Evolutionary conservation across 257 asterid genomes (phyloP).

Genomic region (Plantago elongata): DNA sequence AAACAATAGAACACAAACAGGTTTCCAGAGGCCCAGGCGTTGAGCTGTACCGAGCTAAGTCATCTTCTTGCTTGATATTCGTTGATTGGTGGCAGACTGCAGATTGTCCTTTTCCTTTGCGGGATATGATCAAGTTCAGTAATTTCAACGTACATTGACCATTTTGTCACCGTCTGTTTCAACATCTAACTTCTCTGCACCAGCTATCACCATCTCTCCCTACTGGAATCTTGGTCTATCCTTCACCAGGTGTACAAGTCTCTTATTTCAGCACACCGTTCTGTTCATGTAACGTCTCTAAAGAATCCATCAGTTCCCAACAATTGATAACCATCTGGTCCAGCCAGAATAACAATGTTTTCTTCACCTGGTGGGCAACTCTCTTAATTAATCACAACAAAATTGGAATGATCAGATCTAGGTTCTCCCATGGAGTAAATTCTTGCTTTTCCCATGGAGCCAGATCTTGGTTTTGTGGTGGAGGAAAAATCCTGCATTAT

Average conservation of each 20-base stretch:
- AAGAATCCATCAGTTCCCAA: conserved; percentile 38
- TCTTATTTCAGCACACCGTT: not conserved
- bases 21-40: conserved; percentile 26
- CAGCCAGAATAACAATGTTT: conserved; percentile 34
- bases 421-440: too few relatives aligned
- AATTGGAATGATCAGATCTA: not conserved
- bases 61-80: conserved; percentile 10
- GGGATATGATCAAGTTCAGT: conserved; percentile 52
- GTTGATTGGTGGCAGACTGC: conserved; percentile 3
- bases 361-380: not conserved
- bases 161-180: conserved; percentile 27
- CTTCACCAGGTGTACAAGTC: not conserved
- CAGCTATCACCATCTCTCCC: not conserved
- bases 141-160: conserved; percentile 43
- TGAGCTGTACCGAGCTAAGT: conserved; percentile 22
- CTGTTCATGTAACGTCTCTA: conserved; percentile 18
- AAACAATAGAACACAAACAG: too few relatives aligned
- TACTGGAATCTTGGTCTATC: not conserved
- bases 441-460: too few relatives aligned
- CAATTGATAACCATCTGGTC: conserved; percentile 27
- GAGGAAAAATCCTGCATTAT: not conserved
- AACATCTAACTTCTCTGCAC: not conserved
- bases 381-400: not conserved
- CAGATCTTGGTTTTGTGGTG: conserved; percentile 1
- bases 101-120: conserved; percentile 16